phyloP scores from a whole-genome alignment of 129 eudicot genomes.

The Scalesia atractyloides region DNA sequence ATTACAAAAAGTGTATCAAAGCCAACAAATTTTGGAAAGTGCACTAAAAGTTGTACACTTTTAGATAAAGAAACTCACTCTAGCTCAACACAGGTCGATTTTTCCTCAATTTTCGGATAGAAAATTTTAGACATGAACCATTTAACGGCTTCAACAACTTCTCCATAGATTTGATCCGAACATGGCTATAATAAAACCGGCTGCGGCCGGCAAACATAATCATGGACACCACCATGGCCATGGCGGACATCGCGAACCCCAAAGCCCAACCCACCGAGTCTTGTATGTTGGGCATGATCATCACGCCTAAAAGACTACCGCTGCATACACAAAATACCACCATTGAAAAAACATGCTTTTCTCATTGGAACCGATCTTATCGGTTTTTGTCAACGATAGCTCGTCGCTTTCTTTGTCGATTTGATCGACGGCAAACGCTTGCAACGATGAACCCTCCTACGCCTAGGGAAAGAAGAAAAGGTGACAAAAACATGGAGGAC shows the following conservation, averaged over 20 bases:
- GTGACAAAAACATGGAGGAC: constrained; percentile 57
- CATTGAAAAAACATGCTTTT: constrained; percentile 80
- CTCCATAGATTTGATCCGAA: constrained; percentile 30
- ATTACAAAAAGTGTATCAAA: too few relatives aligned
- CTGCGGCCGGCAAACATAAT: constrained; percentile 59
- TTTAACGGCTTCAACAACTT: constrained; percentile 41
- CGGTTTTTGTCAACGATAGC: constrained; percentile 51
- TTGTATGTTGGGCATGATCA: constrained; percentile 81
- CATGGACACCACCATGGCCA: constrained; percentile 65
- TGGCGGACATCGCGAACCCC: constrained; percentile 83
- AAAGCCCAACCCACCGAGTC: constrained; percentile 90
- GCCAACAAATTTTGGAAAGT: too few relatives aligned
- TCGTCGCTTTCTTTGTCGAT: constrained; percentile 51
- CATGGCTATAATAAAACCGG: constrained; percentile 51
- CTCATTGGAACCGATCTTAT: constrained; percentile 30
- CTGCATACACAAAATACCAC: constrained; percentile 93
- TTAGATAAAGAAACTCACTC: constrained; percentile 60
- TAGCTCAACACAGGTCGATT: constrained; percentile 43
- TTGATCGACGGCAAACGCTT: constrained; percentile 94
- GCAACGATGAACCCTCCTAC: constrained; percentile 88
- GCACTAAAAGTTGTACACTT: too few relatives aligned
- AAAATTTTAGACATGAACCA: constrained; percentile 37
- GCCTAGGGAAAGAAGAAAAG: constrained; percentile 76
- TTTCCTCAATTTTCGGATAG: constrained; percentile 15
- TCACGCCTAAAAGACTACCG: constrained; percentile 85